These are phyloP conservation scores for Bisporella sp. DNA, from an alignment of 2,329 filamentous ascomycete species.

Conservation along the genomic window DNA sequence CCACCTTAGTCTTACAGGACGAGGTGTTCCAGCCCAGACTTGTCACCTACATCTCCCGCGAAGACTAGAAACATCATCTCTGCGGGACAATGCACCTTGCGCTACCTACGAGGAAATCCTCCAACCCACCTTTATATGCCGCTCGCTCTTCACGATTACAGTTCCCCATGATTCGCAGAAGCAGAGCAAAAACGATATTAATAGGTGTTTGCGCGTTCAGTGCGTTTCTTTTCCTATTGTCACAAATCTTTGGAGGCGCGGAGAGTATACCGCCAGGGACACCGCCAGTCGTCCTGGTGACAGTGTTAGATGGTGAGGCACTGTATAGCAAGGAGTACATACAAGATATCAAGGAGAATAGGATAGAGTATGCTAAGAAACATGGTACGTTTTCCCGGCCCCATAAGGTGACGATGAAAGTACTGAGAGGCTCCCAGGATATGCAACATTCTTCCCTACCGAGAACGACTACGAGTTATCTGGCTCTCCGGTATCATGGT, in stretches of 20 bases:
- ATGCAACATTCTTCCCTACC: slow-evolving; percentile 75
- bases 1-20: no score
- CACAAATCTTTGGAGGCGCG: slow-evolving; percentile 24
- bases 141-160: slow-evolving; percentile 44
- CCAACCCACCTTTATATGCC: slow-evolving; percentile 65
- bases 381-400: slow-evolving; percentile 57
- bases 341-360: slow-evolving; percentile 71
- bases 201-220: slow-evolving; percentile 32
- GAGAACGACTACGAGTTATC: slow-evolving; percentile 68
- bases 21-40: no score
- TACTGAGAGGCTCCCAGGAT: slow-evolving; percentile 48
- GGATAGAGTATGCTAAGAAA: slow-evolving; percentile 73
- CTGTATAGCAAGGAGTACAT: slow-evolving; percentile 58
- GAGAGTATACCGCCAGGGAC: slow-evolving; percentile 41
- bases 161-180: slow-evolving; percentile 49
- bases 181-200: slow-evolving; percentile 53
- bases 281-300: slow-evolving; percentile 71
- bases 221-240: slow-evolving; percentile 53
- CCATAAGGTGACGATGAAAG: neutral
- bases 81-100: slow-evolving; percentile 70
- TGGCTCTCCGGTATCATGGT: slow-evolving; percentile 57
- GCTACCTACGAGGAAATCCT: slow-evolving; percentile 78
- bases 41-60: no score
- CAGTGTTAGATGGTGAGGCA: slow-evolving; percentile 63
- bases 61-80: no score